These are phyloP conservation scores for Corymbia citriodora DNA, from an alignment of 441 rosid species.

Conservation along the genomic window DNA sequence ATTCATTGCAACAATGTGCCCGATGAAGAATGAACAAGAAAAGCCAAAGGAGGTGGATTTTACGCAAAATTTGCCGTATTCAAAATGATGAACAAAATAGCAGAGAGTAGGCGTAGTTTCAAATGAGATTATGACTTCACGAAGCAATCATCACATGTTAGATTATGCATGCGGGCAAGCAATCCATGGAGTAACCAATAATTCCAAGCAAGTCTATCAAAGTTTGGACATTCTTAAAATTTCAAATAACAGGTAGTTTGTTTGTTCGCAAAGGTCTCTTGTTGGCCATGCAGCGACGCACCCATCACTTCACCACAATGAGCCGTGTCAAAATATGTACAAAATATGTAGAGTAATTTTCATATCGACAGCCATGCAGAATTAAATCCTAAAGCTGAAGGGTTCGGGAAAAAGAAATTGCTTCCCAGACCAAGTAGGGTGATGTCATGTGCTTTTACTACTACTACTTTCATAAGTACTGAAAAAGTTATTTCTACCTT, in stretches of 20 bases:
- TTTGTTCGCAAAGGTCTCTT: not conserved
- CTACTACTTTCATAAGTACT: not conserved
- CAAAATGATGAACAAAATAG: not conserved
- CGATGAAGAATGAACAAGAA: not conserved
- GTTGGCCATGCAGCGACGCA: not conserved
- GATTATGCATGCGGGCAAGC: not conserved
- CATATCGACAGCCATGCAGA: not conserved
- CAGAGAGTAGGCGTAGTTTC: not conserved
- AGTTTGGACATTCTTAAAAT: not conserved
- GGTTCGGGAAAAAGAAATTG: not conserved
- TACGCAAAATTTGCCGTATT: not conserved
- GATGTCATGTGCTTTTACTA: not conserved
- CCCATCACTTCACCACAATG: not conserved
- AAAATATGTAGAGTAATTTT: not conserved
- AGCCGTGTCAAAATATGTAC: not conserved
- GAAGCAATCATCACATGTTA: not conserved
- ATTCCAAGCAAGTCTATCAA: not conserved
- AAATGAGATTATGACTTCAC: not conserved
- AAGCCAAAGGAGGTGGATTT: not conserved
- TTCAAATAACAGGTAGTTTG: not conserved
- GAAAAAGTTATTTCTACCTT: not conserved
- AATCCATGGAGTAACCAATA: not conserved
- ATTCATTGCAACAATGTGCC: not conserved
- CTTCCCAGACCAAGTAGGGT: not conserved
- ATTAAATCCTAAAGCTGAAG: not conserved